Base-by-base conservation (phyloP, 2,329 filamentous ascomycete species). In the Trichothecium sympodiale region DNA sequence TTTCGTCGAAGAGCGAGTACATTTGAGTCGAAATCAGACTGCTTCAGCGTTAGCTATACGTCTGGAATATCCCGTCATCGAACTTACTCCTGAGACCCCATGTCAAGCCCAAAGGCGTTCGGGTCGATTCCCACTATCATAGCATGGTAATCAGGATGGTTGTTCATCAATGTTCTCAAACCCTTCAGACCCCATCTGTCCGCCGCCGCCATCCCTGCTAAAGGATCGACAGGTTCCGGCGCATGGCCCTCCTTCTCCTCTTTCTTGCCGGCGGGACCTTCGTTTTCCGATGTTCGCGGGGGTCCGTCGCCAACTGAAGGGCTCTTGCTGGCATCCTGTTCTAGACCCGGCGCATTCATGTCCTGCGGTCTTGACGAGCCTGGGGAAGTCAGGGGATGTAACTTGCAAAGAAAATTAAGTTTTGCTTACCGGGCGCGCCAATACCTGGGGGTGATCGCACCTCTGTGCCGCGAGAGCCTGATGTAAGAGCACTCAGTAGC, bases 131-230 rank as follows among this genome's bases (percentile, higher is more conserved):
- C 76, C 31, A 67, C 65, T 9, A 78, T 62, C 48, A 77, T 64
- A 4, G 72, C 69, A 35, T 71, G 73, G 51, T 77, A 80, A 44
- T 78, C 73, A 12, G 72, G 69, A 43, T 70, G 76, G 49, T 71
- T 76, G 54, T 72, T 74, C 65, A 80, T 78, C 53, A 80, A 56
- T 23, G 72, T 71, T 38, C 69, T 65, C 40, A 80, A 59, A 8
- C 77, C 77, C 50, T 80, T 80, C 33, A 80, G 61, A 4, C 77
- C 77, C 65, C 68, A 81, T 49, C 71, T 77, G 47, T 81, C 76
- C 28, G 65, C 67, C 4, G 71, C 65, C n/a, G 69, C 56, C 74
- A 80, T 76, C 31, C 73, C 71, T 33, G 64, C 61, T 17, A 80
- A 57, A 31, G 74, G 74, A 50, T 81, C 75, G 43, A 73, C 63